Conservation (phyloP, 306 rosid species). For the Quercus mongolica region DNA sequence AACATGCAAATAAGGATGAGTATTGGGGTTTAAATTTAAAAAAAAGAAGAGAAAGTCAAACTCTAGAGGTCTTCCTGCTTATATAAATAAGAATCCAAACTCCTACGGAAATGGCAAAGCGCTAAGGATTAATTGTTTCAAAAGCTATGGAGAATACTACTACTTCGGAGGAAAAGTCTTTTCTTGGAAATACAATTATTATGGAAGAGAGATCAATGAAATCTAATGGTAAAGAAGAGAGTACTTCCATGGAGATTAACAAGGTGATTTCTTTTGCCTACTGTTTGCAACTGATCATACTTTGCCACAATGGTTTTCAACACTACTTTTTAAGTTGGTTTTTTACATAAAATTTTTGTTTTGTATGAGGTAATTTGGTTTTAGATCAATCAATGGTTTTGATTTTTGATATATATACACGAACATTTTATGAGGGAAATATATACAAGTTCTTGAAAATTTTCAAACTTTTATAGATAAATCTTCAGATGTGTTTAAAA, state of each 20-base stretch:
- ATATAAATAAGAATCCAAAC: conserved; percentile 19
- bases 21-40: neutral
- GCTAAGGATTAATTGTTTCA: conserved; percentile 6
- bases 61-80: conserved; percentile 10
- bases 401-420: too few relatives aligned
- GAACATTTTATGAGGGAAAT: too few relatives aligned
- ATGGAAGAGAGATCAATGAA: conserved; percentile 22
- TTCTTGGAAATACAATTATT: conserved; percentile 2
- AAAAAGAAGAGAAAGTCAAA: conserved; percentile 30
- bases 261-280: conserved; percentile 26
- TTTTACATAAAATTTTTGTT: neutral
- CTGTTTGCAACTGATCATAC: too few relatives aligned
- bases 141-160: conserved; percentile 10
- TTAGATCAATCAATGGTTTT: too few relatives aligned
- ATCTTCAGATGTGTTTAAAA: too few relatives aligned
- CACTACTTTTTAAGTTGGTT: neutral
- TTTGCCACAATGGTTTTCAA: neutral
- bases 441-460: too few relatives aligned
- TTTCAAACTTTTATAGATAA: too few relatives aligned
- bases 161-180: conserved; percentile 12
- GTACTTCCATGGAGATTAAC: conserved; percentile 1
- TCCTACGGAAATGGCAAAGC: neutral
- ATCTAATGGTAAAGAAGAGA: conserved; percentile 21
- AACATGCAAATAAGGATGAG: conserved; percentile 23
- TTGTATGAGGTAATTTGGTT: too few relatives aligned